Evolutionary conservation across 2,329 filamentous ascomycete genomes (phyloP), one percentile per base, ranked within the genome.

Genomic region (Xylaria hypoxylon): DNA sequence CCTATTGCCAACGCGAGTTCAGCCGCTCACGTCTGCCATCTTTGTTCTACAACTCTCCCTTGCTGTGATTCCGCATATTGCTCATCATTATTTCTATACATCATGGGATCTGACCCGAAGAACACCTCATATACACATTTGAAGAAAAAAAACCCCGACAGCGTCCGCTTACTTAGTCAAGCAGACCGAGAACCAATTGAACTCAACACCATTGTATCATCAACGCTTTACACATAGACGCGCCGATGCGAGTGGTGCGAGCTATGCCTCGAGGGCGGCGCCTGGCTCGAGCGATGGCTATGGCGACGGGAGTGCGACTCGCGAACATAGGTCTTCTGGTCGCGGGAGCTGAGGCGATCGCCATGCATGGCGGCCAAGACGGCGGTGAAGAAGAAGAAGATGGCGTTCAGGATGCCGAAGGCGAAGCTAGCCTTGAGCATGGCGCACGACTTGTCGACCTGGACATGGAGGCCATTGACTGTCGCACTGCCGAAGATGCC

Each of bases 361-460:
- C 81, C 90, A 79, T 82, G 86, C 71, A 84, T 77, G 70, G 83
- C 86, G 28, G 94, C 93, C 48, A 96, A 83, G 31, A 95, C 80
- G 58, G 88, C 86, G 3, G 93, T 96, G 76, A 91, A 83, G 78
- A 91, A 90, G 81, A 97, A 97, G 77, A 94, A 90, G 70, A 96
- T 82, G 71, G 84, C 83, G 78, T 96, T 92, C 86, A 97, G 96
- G 78, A 98, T 97, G 55, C 88, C 93, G 72, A 97, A 90, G 2
- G 93, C 95, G 80, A 93, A 98, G 71, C 85, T 86, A 0, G 94
- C 91, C 86, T 97, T 98, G 76, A 97, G 87, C 93, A 97, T 96
- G 56, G 91, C 87, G 81, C 95, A 98, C 5, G 89, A 88, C 84
- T 95, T 95, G 79, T 92, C 85, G 42, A 89, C 79, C 59, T 85